These are phyloP conservation scores for Asterophora parasitica DNA, from an alignment of 768 basidiomycete species.

Conservation along the genomic window DNA sequence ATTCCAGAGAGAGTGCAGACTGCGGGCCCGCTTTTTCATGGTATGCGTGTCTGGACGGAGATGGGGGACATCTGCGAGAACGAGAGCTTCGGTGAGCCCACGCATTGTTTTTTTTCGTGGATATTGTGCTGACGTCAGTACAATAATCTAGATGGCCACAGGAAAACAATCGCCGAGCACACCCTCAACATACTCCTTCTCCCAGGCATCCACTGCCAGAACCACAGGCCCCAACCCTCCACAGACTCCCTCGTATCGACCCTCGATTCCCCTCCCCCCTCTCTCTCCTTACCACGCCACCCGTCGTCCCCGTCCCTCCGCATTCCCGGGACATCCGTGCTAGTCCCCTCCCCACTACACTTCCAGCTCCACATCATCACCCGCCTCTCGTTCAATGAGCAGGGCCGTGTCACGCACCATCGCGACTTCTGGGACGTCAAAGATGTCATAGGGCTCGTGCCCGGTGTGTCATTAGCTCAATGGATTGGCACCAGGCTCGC, in stretches of 20 bases:
- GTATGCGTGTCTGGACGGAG: constrained; percentile 68
- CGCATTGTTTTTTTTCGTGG: constrained; percentile 3
- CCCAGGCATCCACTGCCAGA: constrained; percentile 61
- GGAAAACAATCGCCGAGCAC: constrained; percentile 50
- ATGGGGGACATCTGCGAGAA: constrained; percentile 71
- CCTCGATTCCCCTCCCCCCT: constrained; percentile 32
- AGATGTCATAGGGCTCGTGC: constrained; percentile 69
- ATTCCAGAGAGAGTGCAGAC: constrained; percentile 20
- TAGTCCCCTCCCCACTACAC: constrained; percentile 67
- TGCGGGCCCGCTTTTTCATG: constrained; percentile 51
- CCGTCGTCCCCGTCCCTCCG: too few relatives aligned
- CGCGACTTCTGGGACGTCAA: constrained; percentile 79
- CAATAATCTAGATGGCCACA: constrained; percentile 55
- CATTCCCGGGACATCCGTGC: constrained; percentile 6
- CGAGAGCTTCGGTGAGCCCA: constrained; percentile 64
- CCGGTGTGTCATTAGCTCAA: constrained; percentile 56
- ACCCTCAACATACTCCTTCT: constrained; percentile 73
- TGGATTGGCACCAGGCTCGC: constrained; percentile 61
- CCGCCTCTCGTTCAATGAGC: constrained; percentile 74
- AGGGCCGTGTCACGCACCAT: constrained; percentile 72
- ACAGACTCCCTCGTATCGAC: constrained; percentile 36
- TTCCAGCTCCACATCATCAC: constrained; percentile 43
- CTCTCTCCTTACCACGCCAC: too few relatives aligned
- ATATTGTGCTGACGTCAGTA: neutral
- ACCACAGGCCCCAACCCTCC: constrained; percentile 27